Evolutionary conservation across 148 eudicot species (phyloP), one percentile per base, ranked within the genome.

Genomic region (Drosera capensis): DNA sequence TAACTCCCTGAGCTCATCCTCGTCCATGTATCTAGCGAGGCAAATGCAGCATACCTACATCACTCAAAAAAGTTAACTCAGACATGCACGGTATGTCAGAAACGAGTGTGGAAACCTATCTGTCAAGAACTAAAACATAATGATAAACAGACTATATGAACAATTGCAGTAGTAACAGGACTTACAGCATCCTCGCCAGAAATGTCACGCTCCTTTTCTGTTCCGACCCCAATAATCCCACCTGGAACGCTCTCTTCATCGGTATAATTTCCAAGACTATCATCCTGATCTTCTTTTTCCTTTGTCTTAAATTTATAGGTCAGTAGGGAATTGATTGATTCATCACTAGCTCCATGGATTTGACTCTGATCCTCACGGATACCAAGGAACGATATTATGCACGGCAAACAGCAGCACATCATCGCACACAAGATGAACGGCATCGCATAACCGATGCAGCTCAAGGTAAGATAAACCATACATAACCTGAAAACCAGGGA

Each of bases 361-460:
- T 59, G 67, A 59, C 48, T 52, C 57, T 63, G 49, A 21, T 72
- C 73, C 25, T 72, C 73, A 20, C 63, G 70, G 38, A 64, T 65
- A 40, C 73, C 77, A 2, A 72, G 70, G 37, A 72, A 43, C 39
- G 77, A 72, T 20, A 72, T 68, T 23, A 72, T 67, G 43, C 77
- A 72, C 29, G 77, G 77, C 51, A 72, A 57, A 55, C 77, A 72
- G 41, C 77, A 72, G 63, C 77, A 72, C 40, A 72, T 72, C 70
- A 68, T 59, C 24, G 67, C 64, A 38, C 73, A 72, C 48, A 72
- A 28, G 48, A 72, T 64, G 57, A 67, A 68, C 25, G 77, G 77
- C 73, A 72, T 63, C 15, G 77, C 77, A 49, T 72, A 72, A n/a
- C 77, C 77, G 4, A 72, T 56, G 39, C 70, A 68, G 52, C 73